Evolutionary conservation across 208 protist genomes (phyloP), one percentile per base, ranked within the genome.

Genomic region (Acanthamoeba polyphaga): DNA sequence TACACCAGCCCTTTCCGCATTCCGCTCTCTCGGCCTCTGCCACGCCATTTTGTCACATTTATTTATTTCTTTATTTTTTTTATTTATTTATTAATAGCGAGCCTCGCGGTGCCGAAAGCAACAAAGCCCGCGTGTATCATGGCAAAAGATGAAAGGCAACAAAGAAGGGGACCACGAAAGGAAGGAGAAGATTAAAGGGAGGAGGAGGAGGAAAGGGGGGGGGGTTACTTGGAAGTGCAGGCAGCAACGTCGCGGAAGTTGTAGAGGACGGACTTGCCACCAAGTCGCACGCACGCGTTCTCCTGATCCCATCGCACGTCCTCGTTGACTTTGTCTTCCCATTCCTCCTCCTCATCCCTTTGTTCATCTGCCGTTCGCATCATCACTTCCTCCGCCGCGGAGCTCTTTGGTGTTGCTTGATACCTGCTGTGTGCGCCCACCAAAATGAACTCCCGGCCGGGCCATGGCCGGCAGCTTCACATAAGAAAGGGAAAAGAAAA

Each of bases 171-270:
- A 60, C 55, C 55, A 74, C 29, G 10, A 74, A 74, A 32, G 58
- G 19, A 85, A 1, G 29, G 29, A 84, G 29, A 9, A 84, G 22
- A 19, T 38, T 38, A 85, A n/a, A 74, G 17, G 19, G 1, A 29
- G 7, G n/a, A n/a, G 70, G 4, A 34, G 70, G 5, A 7, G 22
- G 72, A 10, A n/a, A 3, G 38, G 49, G 19, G 29, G 72, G 72
- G 43, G 72, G 72, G 1, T 15, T 24, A 51, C 43, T 19, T 51
- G 72, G 76, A 3, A 1, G 76, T 51, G 76, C 27, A 88, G 43
- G 29, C 17, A 29, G 80, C 49, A 4, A 62, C 49, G 49, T 88
- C 80, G 7, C 80, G 80, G 27, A 88, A 88, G 53, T 88, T 88
- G 80, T 88, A 88, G 49, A 88, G 80, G 27, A 88, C 32, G 12